phyloP scores from a whole-genome alignment of 2,329 filamentous ascomycete genomes.

The Calonectria hongkongensis region DNA sequence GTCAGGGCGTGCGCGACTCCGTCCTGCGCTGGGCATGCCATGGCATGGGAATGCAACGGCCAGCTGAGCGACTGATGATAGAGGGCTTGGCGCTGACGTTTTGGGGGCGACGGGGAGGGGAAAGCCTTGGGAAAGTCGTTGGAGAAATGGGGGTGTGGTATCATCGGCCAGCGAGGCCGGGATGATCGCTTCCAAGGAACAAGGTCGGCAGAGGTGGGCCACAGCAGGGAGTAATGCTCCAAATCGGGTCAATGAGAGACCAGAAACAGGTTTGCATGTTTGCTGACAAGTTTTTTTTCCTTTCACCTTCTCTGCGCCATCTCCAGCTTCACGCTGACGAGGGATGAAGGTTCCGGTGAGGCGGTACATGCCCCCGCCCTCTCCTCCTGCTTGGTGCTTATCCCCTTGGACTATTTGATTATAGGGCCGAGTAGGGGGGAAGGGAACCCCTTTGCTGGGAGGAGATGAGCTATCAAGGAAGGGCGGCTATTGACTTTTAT shows the following conservation, averaged over 20 bases:
- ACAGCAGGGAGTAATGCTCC: slow-evolving; percentile 9
- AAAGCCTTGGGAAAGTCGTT: slow-evolving; percentile 7
- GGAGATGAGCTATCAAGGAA: slow-evolving; percentile 26
- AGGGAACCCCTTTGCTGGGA: slow-evolving; percentile 12
- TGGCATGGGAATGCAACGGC: slow-evolving; percentile 14
- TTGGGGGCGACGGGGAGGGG: slow-evolving; percentile 14
- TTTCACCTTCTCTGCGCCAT: background rate
- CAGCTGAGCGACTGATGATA: slow-evolving; percentile 25
- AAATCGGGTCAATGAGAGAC: slow-evolving; percentile 26
- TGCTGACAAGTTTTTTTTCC: slow-evolving; percentile 8
- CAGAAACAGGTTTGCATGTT: slow-evolving; percentile 27
- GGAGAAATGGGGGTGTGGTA: slow-evolving; percentile 25
- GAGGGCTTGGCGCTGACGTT: slow-evolving; percentile 26
- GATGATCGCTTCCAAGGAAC: slow-evolving; percentile 38
- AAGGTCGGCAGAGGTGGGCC: slow-evolving; percentile 31
- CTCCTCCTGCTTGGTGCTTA: slow-evolving; percentile 4
- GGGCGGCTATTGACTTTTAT: slow-evolving; percentile 42
- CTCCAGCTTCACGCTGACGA: slow-evolving; percentile 17
- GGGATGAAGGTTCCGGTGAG: slow-evolving; percentile 39
- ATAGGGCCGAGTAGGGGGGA: slow-evolving; percentile 20
- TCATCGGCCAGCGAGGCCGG: slow-evolving; percentile 13
- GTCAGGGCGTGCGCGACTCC: slow-evolving; percentile 11
- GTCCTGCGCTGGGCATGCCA: slow-evolving; percentile 6
- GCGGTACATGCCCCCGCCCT: slow-evolving; percentile 18
- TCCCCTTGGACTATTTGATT: slow-evolving; percentile 19